Base-by-base conservation (phyloP, 305 asterid genomes). In the Rubia peregrina region DNA sequence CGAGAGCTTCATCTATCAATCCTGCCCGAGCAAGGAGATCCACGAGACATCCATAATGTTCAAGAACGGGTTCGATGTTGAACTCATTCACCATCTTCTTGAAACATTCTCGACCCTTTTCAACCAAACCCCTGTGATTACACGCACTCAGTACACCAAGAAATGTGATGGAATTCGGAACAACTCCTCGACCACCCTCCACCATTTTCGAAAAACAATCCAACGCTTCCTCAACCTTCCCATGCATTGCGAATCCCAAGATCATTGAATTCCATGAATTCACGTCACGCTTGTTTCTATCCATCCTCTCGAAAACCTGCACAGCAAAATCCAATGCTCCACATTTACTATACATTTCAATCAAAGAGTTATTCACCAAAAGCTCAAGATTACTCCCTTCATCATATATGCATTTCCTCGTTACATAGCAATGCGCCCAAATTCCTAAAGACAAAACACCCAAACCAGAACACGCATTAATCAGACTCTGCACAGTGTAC, bases 281-380 rank as follows among this genome's bases (percentile, higher is more conserved):
- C 70, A 85, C 85, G 21, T 90, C 95, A 8, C 80, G 71, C 19
- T 43, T 82, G n/a, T 53, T 6, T 0, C 59, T 6, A 53, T 40
- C 73, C 95, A 88, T 90, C 56, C 77, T 70, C 67, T 78, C 75
- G 66, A 92, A 90, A 53, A 87, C 92, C 63, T 90, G 92, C 13
- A 70, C 66, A 8, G 88, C 96, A 77, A 88, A 78, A 49, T 76
- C 68, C 77, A 83, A 75, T 40, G 90, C 83, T 55, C 96, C 97
- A 19, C 98, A 92, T 75, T 90, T 90, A 80, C 82, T 83, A 66
- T 92, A 92, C 96, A 88, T 90, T 19, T 88, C 91, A 7, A 90
- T 70, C 68, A 90, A 82, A 70, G 90, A 87, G 51, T 90, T 90
- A 11, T 82, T 78, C 56, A 92, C 76, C 24, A 83, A 48, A 61